phyloP scores from a whole-genome alignment of 129 eudicot genomes.

The Oenanthe sinensis region DNA sequence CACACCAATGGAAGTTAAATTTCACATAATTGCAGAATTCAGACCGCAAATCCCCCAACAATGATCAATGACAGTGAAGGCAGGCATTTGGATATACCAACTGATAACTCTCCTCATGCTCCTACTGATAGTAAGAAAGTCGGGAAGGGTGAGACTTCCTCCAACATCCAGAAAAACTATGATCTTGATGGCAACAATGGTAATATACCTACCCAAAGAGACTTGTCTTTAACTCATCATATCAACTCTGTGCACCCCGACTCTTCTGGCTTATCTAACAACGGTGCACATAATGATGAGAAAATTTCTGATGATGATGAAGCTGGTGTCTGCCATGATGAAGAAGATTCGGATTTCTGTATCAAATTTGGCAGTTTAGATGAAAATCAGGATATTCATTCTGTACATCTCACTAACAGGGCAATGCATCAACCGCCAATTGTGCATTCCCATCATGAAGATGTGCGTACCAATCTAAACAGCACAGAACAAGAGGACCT shows the following conservation, averaged over 20 bases:
- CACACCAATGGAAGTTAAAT: background rate
- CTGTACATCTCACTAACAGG: conserved; percentile 6
- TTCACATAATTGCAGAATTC: conserved; percentile 26
- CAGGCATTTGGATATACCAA: background rate
- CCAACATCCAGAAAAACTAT: background rate
- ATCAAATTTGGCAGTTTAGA: conserved; percentile 1
- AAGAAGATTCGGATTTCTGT: background rate
- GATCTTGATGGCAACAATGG: background rate
- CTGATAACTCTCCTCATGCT: conserved; percentile 14
- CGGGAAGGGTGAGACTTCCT: background rate
- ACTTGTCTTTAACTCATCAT: conserved; percentile 11
- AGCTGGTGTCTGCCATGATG: background rate
- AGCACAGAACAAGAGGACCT: background rate
- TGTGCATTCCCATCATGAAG: conserved; percentile 3
- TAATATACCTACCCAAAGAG: background rate
- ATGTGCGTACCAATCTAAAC: background rate
- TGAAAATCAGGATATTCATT: conserved; percentile 2
- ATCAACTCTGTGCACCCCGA: background rate
- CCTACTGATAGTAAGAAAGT: conserved; percentile 13
- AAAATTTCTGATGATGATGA: conserved; percentile 16
- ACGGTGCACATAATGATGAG: background rate
- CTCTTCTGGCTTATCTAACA: conserved; percentile 16
- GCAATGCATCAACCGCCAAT: conserved; percentile 2
- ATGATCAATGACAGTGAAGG: conserved; percentile 11
- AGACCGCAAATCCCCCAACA: conserved; percentile 19